Evolutionary conservation across 495 filamentous ascomycete species (phyloP), one percentile per base, ranked within the genome.

Genomic region (Penicillium goetzii): DNA sequence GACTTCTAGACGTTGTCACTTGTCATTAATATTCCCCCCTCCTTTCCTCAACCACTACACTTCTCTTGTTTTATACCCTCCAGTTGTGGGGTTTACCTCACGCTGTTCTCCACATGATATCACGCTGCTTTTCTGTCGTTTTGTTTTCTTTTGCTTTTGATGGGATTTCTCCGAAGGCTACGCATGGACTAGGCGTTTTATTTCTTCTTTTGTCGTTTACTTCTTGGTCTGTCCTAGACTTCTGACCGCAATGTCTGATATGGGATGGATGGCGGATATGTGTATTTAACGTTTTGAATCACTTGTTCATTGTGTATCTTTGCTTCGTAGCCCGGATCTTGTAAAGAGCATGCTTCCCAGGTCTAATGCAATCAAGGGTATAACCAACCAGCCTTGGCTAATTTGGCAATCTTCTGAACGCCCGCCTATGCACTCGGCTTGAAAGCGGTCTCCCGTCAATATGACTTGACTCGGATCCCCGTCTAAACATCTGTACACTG

Each of bases 1-100:
- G 95, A 99, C 82, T 99, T 99, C 76, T 99, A 90, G 83, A 82
- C 74, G 55, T 19, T 43, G 25, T 59, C 66, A 34, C 17, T 60
- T 53, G 41, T 21, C 34, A 40, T 19, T 57, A 26, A 25, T 57
- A 43, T 19, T 17, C 21, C 59, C 21, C 49, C 50, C n/a, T 21
- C 28, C 64, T 64, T 65, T 58, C 65, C 69, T 40, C 72, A 70
- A 4, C 70, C 70, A 63, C 66, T 62, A 65, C 68, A 36, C 56
- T 57, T 63, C 50, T 63, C 41, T 66, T 72, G 66, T 76, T 71
- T 65, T 74, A 71, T 74, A 72, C 71, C 70, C 68, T 68, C 43
- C 47, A 43, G 68, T 21, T 57, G 57, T 57, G 56, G 34, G 51
- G 52, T 28, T 59, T 54, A 19, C 41, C 59, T 55, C 64, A 58